phyloP scores from a whole-genome alignment of 2,329 filamentous ascomycete genomes.

The Cytospora piceicola region DNA sequence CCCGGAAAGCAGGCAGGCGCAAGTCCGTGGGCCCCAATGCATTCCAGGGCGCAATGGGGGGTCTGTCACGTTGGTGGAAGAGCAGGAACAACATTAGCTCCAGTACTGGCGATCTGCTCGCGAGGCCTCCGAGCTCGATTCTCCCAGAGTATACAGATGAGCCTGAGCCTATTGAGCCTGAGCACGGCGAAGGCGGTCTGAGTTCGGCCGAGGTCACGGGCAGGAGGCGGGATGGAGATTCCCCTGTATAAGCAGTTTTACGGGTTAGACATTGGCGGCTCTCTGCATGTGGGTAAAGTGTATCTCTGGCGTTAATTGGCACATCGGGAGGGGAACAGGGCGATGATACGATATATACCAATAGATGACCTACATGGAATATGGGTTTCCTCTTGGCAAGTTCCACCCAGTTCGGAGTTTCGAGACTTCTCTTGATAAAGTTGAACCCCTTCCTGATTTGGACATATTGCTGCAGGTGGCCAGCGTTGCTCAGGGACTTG shows the following conservation, averaged over 20 bases:
- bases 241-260: constrained; percentile 28
- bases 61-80: constrained; percentile 61
- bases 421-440: background rate
- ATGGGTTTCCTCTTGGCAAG: background rate
- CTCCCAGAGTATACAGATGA: constrained; percentile 29
- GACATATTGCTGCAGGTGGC: background rate
- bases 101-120: constrained; percentile 17
- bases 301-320: constrained; percentile 20
- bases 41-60: constrained; percentile 55
- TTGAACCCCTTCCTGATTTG: background rate
- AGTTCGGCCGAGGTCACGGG: constrained; percentile 19
- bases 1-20: constrained; percentile 49
- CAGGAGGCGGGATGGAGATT: constrained; percentile 27
- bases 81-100: constrained; percentile 21
- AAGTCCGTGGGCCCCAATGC: constrained; percentile 43
- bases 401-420: background rate
- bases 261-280: constrained; percentile 15
- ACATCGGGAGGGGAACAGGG: constrained; percentile 8
- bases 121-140: constrained; percentile 17
- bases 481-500: background rate
- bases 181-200: background rate
- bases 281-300: background rate
- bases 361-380: constrained; percentile 24
- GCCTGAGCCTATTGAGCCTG: constrained; percentile 1
- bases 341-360: constrained; percentile 24